Evolutionary conservation across 2,329 filamentous ascomycete genomes (phyloP), one percentile per base, ranked within the genome.

Genomic region (Cytospora mali): DNA sequence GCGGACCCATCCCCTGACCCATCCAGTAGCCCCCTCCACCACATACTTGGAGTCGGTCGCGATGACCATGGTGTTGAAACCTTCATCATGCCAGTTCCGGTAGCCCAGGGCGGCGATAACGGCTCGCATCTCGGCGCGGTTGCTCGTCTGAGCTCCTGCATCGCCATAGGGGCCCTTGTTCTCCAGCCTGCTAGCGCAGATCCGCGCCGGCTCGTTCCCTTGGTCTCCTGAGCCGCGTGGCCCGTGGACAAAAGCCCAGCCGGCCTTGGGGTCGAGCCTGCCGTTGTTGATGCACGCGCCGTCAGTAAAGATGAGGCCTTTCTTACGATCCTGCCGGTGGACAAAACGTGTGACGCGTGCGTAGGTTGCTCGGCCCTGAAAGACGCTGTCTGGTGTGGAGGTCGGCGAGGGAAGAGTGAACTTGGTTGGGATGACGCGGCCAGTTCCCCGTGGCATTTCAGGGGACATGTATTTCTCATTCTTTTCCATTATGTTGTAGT

Each of bases 101-200:
- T 75, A 79, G 29, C 77, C 73, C 27, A 85, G 74, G 4, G 79
- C 84, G 6, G 75, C 80, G 53, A 84, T 78, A 6, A 80, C 80
- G 6, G 82, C 83, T 16, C 82, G 83, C 7, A 87, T 76, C 69
- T 85, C 81, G 3, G 84, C 84, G 5, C 83, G 76, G 66, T 84
- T 82, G 72, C 76, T 84, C 23, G 76, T 84, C 63, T 80, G 78
- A 9, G 66, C 55, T 48, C 69, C 61, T 0, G 56, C 18, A 27
- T 76, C 70, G 14, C 76, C 78, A 54, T 71, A 77, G 3, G 79
- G 80, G 0, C 81, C 80, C 39, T 71, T 58, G 3, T 66, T 68
- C 69, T 84, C 81, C 5, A 84, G 73, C 16, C 74, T 76, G 58
- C 72, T 75, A 5, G 64, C 66, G 29, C 68, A 62, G 10, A 67